A percentile compares a stretch with the other conserved stretches of the same genome.
Conservation (phyloP, 371 early-diverging fungal species). For the Mortierella sp. region DNA sequence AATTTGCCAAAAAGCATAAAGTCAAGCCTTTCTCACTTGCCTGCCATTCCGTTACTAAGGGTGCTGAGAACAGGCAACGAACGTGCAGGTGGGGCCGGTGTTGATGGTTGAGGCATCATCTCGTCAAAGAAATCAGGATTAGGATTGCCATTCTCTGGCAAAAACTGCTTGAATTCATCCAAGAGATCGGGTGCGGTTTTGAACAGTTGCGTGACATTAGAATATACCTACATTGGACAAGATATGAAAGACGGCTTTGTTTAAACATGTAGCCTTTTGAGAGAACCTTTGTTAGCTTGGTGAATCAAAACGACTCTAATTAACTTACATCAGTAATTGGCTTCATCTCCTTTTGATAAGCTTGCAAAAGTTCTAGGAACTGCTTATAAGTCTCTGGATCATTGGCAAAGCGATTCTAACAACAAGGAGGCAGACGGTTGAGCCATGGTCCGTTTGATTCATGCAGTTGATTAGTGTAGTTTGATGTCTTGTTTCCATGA, state of each 20-base stretch:
- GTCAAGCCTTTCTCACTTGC: constrained; percentile 15
- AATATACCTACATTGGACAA: constrained; percentile 74
- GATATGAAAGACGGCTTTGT: not conserved
- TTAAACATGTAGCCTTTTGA: not conserved
- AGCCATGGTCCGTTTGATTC: not conserved
- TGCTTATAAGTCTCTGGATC: constrained; percentile 94
- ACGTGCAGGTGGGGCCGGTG: constrained; percentile 41
- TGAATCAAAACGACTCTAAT: not conserved
- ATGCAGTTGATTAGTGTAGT: not conserved
- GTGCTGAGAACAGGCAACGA: constrained; percentile 45
- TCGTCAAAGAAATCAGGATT: constrained; percentile 50
- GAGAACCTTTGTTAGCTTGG: not conserved
- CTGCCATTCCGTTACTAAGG: constrained; percentile 50
- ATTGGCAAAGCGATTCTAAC: constrained; percentile 81
- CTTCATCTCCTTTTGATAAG: constrained; percentile 90
- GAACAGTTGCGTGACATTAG: constrained; percentile 88
- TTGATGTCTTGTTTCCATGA: not conserved
- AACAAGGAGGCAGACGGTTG: not conserved
- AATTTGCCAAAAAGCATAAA: no score
- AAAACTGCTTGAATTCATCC: constrained; percentile 96
- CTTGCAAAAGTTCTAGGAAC: constrained; percentile 95
- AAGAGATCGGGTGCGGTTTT: constrained; percentile 86
- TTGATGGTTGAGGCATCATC: constrained; percentile 54
- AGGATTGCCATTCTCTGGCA: constrained; percentile 78
- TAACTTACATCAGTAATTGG: constrained; percentile 84